These are phyloP conservation scores for Macroventuria anomochaeta DNA, from an alignment of 2,329 filamentous ascomycete species.

Conservation along the genomic window DNA sequence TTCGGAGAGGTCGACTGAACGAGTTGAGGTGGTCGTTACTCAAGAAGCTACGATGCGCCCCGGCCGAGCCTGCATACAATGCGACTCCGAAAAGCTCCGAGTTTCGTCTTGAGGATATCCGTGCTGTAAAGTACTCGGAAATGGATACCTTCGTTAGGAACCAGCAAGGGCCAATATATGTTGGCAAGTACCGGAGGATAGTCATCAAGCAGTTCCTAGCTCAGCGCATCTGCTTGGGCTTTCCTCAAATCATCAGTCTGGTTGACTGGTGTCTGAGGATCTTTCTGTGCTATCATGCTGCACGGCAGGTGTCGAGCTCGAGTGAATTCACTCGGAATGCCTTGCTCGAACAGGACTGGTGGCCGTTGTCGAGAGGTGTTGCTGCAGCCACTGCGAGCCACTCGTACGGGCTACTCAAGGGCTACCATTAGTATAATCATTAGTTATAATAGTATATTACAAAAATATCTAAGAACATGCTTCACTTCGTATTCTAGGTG, in stretches of 20 bases:
- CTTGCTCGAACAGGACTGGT: constrained; percentile 6
- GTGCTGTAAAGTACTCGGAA: constrained; percentile 47
- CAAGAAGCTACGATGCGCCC: constrained; percentile 49
- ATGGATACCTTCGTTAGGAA: constrained; percentile 49
- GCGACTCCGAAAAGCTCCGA: constrained; percentile 21
- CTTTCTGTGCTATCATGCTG: constrained; percentile 55
- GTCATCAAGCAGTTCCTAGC: constrained; percentile 53
- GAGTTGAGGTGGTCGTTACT: constrained; percentile 49
- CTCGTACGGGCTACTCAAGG: constrained; percentile 37
- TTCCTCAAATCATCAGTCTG: constrained; percentile 64
- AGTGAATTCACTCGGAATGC: background rate
- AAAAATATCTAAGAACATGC: background rate
- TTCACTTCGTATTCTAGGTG: background rate
- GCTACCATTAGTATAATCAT: constrained; percentile 20
- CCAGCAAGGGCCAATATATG: constrained; percentile 15
- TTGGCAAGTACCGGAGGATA: constrained; percentile 46
- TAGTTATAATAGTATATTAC: background rate
- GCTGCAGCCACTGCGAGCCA: constrained; percentile 27
- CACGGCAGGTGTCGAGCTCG: constrained; percentile 2
- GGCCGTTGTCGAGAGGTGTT: constrained; percentile 5
- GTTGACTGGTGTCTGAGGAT: constrained; percentile 73
- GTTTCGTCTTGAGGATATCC: constrained; percentile 46
- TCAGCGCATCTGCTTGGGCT: constrained; percentile 48
- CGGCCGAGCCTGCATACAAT: constrained; percentile 49
- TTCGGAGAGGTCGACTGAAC: constrained; percentile 18